Base-by-base conservation (phyloP, 140 eudicot genomes). In the Bidens hawaiensis region DNA sequence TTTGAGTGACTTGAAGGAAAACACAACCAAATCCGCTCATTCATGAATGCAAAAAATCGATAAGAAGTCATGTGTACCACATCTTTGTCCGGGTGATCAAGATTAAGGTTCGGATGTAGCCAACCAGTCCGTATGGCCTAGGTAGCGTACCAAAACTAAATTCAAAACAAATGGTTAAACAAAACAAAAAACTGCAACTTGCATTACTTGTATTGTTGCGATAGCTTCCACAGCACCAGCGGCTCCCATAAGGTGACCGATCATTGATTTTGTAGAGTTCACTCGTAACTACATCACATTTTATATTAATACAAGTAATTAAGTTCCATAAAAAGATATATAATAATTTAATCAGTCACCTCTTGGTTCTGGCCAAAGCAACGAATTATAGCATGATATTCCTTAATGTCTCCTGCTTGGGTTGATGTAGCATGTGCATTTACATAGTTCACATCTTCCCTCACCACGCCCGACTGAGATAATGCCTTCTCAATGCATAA, bases 111-210 rank as follows among this genome's bases (percentile, higher is more conserved):
- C 65, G 97, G 95, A 76, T 90, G 94, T 34, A 90, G 54, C 95
- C 97, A 90, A 43, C 97, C 97, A 18, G 97, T 90, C 38, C 78
- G 80, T 62, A 90, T 90, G 17, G 90, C 95, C 95, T 90, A 55
- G 75, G 65, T 33, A 31, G 4, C 64, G 33, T 18, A 18, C 19
- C 47, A 18, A 33, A 58, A 33, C 46, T 57, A 18, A 33, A 58
- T 16, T 6, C 23, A 33, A 0, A 58, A 33, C 30, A 19, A 58
- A 33, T 4, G 47, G 18, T 18, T 19, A 1, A 31, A 31, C 28
- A 18, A 58, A 18, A 31, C n/a, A 34, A 0, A 33, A 3, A 33
- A 10, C 11, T 1, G 4, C 18, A 58, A 33, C 33, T 41, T 64
- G 46, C 14, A 12, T 67, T 79, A 79, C 90, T 68, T 83, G 83